Evolutionary conservation across 306 rosid genomes (phyloP), one percentile per base, ranked within the genome.

Genomic region (Sindora glabra): DNA sequence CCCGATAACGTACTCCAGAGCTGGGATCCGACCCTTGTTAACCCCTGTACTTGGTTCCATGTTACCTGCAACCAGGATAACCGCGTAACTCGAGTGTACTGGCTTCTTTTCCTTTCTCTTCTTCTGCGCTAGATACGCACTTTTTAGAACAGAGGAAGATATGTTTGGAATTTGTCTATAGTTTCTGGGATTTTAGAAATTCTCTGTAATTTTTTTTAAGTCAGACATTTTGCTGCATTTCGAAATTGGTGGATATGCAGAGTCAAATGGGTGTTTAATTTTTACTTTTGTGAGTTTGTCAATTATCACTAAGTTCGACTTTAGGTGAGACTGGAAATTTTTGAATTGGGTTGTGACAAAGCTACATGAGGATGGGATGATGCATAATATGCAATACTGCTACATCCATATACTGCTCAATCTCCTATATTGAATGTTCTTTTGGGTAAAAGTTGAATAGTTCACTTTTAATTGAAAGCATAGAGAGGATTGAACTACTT

Each of bases 21-120:
- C 71, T 91, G 98, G 98, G 98, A 91, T 81, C 90, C 98, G 22
- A 91, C 92, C 8, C 95, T 91, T 14, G 98, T 91, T 3, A 85
- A 88, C 40, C 98, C 98, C 21, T 91, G 98, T 60, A 91, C 98
- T 26, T 91, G 98, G 98, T 91, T 88, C 75, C 98, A 91, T 51
- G 81, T 91, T 74, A 88, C 98, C 71, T 91, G 98, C 68, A 87
- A 91, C 77, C 96, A 85, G 70, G 89, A 81, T 37, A 81, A 83
- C 46, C 88, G 88, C 37, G 98, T 91, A 71, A 91, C 98, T 52
- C 89, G 98, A 76, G 70, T 91, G 98, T 91, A 83, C 65, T 6
- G 5, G 25, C 32, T 13, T 65, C 48, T 30, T 30, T 25, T 14
- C 36, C 45, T 25, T 57, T 51, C 59, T 57, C 25, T 42, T 36